A percentile compares a stretch with the other conserved stretches of the same genome.
Conservation (phyloP, 2,329 filamentous ascomycete genomes). For the Hypoxylon sp. region DNA sequence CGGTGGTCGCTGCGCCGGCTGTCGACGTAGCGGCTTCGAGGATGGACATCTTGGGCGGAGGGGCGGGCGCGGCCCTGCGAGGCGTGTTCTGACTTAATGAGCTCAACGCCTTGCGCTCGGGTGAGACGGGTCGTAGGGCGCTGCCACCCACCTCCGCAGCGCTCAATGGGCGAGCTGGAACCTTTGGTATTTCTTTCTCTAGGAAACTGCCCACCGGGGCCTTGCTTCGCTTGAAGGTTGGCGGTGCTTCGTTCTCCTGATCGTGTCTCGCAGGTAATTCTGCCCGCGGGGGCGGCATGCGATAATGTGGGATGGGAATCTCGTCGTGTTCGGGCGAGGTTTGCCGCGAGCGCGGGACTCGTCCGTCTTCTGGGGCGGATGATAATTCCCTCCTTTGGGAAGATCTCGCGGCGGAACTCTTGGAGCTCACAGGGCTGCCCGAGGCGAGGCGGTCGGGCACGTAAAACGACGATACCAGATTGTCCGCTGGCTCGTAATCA, state of each 20-base stretch:
- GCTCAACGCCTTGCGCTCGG: conserved; percentile 69
- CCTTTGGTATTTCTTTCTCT: conserved; percentile 68
- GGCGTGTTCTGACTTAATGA: conserved; percentile 76
- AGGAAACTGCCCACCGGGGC: conserved; percentile 65
- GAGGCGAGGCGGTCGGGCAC: conserved; percentile 66
- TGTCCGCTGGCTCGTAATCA: conserved; percentile 55
- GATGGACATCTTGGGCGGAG: conserved; percentile 96
- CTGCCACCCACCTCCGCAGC: conserved; percentile 57
- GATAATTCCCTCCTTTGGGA: conserved; percentile 57
- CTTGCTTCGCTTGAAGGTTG: conserved; percentile 75
- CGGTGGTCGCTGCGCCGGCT: conserved; percentile 83
- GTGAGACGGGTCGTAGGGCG: conserved; percentile 59
- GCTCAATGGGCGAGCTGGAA: conserved; percentile 64
- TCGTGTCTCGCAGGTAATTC: conserved; percentile 75
- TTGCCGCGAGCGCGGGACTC: conserved; percentile 47
- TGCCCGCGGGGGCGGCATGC: conserved; percentile 66
- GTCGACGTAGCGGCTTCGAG: conserved; percentile 90
- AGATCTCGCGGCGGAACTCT: conserved; percentile 58
- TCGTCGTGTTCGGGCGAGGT: conserved; percentile 55
- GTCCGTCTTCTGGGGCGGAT: conserved; percentile 47
- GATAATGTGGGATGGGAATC: conserved; percentile 67
- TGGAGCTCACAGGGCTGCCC: conserved; percentile 69
- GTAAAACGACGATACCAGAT: conserved; percentile 60
- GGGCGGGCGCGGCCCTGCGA: conserved; percentile 80
- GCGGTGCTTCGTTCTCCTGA: conserved; percentile 86